These are phyloP conservation scores for Galium porrigens DNA, from an alignment of 305 asterid species.

Conservation along the genomic window DNA sequence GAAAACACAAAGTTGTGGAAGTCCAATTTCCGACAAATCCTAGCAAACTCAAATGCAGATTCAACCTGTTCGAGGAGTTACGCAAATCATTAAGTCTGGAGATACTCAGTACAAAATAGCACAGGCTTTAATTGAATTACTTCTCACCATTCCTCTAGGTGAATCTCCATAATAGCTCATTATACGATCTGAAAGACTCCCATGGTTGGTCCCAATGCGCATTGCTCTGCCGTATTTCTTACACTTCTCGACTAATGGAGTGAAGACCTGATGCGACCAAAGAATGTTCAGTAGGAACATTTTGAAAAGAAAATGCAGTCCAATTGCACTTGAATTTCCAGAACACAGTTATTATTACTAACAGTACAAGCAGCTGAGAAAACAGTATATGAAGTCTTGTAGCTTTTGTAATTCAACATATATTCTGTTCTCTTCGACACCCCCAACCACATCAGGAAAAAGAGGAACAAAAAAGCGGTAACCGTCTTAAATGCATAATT, in stretches of 20 bases:
- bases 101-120: slow-evolving; percentile 2
- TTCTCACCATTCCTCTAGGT: slow-evolving; percentile 93
- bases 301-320: not conserved
- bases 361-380: not conserved
- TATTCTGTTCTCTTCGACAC: not conserved
- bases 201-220: slow-evolving; percentile 98
- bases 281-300: not conserved
- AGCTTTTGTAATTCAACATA: not conserved
- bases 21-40: slow-evolving; percentile 89
- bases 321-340: not conserved
- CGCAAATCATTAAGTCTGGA: slow-evolving; percentile 8
- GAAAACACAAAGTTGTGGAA: slow-evolving; percentile 92
- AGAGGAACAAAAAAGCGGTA: not conserved
- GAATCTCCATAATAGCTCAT: slow-evolving; percentile 99
- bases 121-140: slow-evolving; percentile 10
- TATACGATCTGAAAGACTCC: slow-evolving; percentile 95
- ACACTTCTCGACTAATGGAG: slow-evolving; percentile 96
- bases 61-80: slow-evolving; percentile 51
- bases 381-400: slow-evolving; percentile 1
- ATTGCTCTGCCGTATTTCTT: slow-evolving; percentile 86
- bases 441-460: not conserved
- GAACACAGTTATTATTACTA: not conserved
- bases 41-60: slow-evolving; percentile 94
- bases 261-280: slow-evolving; percentile 46
- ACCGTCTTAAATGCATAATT: not conserved